phyloP scores from a whole-genome alignment of 768 basidiomycete genomes.

The Hygrocybe coccinea region DNA sequence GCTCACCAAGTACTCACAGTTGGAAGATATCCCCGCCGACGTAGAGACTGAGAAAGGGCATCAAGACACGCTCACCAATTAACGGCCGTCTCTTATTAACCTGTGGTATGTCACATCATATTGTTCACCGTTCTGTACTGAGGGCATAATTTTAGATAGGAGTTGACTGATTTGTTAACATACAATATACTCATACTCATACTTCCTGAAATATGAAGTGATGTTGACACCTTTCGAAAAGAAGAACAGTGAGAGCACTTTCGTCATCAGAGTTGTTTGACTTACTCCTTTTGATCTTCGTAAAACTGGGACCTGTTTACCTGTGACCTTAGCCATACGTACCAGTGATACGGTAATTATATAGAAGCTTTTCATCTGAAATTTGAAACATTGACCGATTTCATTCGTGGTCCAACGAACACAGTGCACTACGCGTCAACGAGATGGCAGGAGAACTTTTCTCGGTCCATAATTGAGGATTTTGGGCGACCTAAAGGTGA shows the following conservation, averaged over 20 bases:
- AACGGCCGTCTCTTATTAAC: too few relatives aligned
- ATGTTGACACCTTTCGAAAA: too few relatives aligned
- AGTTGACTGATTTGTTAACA: neutral
- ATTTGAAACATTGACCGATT: neutral
- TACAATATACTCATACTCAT: neutral
- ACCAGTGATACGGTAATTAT: too few relatives aligned
- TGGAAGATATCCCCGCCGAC: conserved; percentile 21
- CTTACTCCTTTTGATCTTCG: too few relatives aligned
- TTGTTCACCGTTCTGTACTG: neutral
- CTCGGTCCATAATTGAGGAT: conserved; percentile 1
- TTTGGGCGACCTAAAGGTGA: conserved; percentile 22
- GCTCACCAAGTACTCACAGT: conserved; percentile 4
- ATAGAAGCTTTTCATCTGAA: too few relatives aligned
- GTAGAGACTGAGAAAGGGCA: conserved; percentile 58
- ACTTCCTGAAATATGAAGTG: neutral
- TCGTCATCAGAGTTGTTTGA: too few relatives aligned
- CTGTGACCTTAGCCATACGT: too few relatives aligned
- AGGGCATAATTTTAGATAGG: too few relatives aligned
- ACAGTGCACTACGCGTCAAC: neutral
- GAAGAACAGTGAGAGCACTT: too few relatives aligned
- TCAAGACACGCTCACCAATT: conserved; percentile 28
- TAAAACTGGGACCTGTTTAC: too few relatives aligned
- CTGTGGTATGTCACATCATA: too few relatives aligned
- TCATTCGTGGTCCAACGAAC: neutral
- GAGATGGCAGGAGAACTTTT: neutral